These are phyloP conservation scores for Sisymbrium irio DNA, from an alignment of 345 rosid genomes.

Conservation along the genomic window DNA sequence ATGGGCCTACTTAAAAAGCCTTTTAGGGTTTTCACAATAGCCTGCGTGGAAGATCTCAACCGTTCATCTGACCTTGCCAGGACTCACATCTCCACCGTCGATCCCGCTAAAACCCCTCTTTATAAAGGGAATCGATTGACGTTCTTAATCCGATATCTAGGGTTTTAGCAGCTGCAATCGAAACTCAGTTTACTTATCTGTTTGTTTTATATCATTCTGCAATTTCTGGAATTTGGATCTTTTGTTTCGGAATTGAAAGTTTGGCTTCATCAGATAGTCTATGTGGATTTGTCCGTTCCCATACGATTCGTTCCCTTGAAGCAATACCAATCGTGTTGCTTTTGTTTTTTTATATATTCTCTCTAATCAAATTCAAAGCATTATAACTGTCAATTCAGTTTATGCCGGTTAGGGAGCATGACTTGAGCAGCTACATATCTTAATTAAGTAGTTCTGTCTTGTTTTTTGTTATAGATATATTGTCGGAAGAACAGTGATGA, in stretches of 20 bases:
- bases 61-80: background rate
- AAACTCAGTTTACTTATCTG: no score
- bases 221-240: background rate
- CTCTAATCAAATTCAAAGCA: background rate
- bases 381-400: background rate
- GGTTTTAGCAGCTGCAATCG: background rate
- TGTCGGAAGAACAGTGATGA: slow-evolving; percentile 53
- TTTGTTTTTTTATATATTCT: background rate
- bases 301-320: slow-evolving; percentile 82
- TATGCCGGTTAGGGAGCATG: slow-evolving; percentile 29
- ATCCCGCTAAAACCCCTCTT: background rate
- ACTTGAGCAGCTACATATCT: slow-evolving; percentile 51
- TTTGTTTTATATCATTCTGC: background rate
- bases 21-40: slow-evolving; percentile 9
- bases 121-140: background rate
- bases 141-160: background rate
- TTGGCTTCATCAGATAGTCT: slow-evolving; percentile 45
- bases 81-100: slow-evolving; percentile 9
- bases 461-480: background rate
- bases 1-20: background rate
- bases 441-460: no score
- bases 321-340: slow-evolving; percentile 62
- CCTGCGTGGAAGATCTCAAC: background rate
- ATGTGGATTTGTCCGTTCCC: slow-evolving; percentile 53
- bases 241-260: background rate